Base-by-base conservation (phyloP, 2,329 filamentous ascomycete species). In the Raffaelea arxii region DNA sequence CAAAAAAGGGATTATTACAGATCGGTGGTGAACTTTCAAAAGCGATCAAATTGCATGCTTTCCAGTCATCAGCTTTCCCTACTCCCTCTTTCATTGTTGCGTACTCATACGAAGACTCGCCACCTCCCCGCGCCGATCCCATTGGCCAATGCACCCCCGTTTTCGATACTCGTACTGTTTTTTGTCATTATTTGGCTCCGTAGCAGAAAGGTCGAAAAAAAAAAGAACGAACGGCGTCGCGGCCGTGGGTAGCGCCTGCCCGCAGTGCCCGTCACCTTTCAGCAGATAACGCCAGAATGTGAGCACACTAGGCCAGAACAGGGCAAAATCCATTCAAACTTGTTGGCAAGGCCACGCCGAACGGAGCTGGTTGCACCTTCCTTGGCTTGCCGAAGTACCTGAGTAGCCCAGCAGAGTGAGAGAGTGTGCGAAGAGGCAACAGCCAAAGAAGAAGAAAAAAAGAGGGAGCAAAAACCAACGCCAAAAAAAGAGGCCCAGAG, bases 91-190 rank as follows among this genome's bases (percentile, higher is more conserved):
- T n/a, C n/a, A n/a, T n/a, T n/a, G n/a, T n/a, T n/a, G n/a, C n/a
- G n/a, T n/a, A n/a, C n/a, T n/a, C n/a, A n/a, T n/a, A n/a, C n/a
- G n/a, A n/a, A n/a, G n/a, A n/a, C n/a, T n/a, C n/a, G n/a, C n/a
- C n/a, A n/a, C 39, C 22, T 24, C 44, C 46, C 44, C 46, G 38
- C 40, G 43, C 41, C 25, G 24, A 41, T 49, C 40, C 47, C 38
- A 54, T 54, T 54, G 52, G 50, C 42, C 50, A 54, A 54, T 52
- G 50, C 46, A 41, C 46, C 48, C 25, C 44, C 11, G 39, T 23
- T 21, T 22, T 6, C 35, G 16, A 12, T 12, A 37, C 7, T 37
- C 35, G 7, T 18, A 7, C 35, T 18, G 35, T 37, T 37, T 37
- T 6, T 37, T 37, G 9, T 18, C 7, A n/a, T 37, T n/a, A 18